Evolutionary conservation across 768 basidiomycete genomes (phyloP).

Genomic region (Phaffia australis): DNA sequence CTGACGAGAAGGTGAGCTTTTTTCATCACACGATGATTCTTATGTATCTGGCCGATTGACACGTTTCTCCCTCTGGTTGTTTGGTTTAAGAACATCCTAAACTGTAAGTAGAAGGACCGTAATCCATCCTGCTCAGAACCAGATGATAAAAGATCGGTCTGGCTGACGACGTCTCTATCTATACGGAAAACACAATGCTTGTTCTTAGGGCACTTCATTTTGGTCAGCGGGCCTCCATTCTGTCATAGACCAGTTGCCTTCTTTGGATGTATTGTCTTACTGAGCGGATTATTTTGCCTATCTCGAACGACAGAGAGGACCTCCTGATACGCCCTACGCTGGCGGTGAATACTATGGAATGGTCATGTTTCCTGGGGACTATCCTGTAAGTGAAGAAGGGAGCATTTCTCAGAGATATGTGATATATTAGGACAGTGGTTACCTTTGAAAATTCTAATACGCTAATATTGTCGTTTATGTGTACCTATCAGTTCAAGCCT

Average conservation of each 20-base stretch:
- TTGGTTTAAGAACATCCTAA: conserved; percentile 61
- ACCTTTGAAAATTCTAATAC: no score
- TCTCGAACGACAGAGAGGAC: conserved; percentile 58
- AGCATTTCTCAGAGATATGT: background rate
- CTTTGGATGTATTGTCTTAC: background rate
- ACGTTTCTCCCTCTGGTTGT: conserved; percentile 14
- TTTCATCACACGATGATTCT: background rate
- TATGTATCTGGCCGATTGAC: background rate
- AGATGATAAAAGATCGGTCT: conserved; percentile 2
- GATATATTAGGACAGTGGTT: no score
- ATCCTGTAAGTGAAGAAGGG: conserved; percentile 41
- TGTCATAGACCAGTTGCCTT: background rate
- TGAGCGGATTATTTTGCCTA: background rate
- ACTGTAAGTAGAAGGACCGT: conserved; percentile 51
- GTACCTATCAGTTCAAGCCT: conserved; percentile 49
- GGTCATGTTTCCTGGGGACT: conserved; percentile 83
- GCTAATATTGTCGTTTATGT: no score
- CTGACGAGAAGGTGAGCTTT: conserved; percentile 62
- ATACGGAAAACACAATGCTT: background rate
- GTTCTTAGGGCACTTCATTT: conserved; percentile 77
- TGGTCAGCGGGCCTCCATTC: conserved; percentile 46
- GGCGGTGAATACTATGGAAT: conserved; percentile 93
- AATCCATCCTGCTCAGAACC: background rate
- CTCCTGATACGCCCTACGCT: conserved; percentile 78
- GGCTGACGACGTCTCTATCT: background rate